Conservation (phyloP, 371 early-diverging fungal genomes). For the Paraphysoderma sedebokerense region DNA sequence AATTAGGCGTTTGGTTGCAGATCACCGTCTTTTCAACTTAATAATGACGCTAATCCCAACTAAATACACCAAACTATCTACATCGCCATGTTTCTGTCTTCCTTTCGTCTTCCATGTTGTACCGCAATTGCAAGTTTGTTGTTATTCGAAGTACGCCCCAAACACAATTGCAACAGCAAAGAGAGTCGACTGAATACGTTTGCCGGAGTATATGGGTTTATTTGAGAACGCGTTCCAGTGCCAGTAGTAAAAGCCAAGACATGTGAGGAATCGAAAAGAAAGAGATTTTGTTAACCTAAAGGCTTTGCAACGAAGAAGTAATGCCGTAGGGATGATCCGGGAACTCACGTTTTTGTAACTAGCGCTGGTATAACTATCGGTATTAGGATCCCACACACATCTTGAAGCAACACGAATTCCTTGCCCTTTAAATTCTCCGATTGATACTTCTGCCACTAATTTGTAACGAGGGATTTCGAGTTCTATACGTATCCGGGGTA, state of each 20-base stretch:
- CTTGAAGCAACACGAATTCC: constrained; percentile 27
- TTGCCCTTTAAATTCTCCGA: constrained; percentile 33
- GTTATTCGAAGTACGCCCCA: neutral
- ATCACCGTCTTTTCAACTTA: too few relatives aligned
- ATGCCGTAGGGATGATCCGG: too few relatives aligned
- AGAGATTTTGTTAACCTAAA: too few relatives aligned
- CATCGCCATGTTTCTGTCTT: too few relatives aligned
- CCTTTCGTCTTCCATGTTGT: too few relatives aligned
- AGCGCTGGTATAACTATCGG: constrained; percentile 24
- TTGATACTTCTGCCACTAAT: constrained; percentile 25
- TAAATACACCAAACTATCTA: too few relatives aligned
- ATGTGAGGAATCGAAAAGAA: too few relatives aligned
- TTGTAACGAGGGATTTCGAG: constrained; percentile 28
- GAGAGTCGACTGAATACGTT: neutral
- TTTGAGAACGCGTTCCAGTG: neutral
- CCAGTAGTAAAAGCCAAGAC: neutral
- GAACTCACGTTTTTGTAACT: constrained; percentile 23
- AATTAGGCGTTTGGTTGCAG: too few relatives aligned
- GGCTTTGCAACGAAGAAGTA: too few relatives aligned
- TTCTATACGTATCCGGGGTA: constrained; percentile 10
- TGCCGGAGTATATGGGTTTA: neutral
- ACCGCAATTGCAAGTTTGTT: too few relatives aligned
- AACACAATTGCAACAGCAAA: neutral
- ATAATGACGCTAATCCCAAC: too few relatives aligned
- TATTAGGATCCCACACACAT: constrained; percentile 26